These are phyloP conservation scores for Salvia sclarea DNA, from an alignment of 305 asterid genomes.

Conservation along the genomic window DNA sequence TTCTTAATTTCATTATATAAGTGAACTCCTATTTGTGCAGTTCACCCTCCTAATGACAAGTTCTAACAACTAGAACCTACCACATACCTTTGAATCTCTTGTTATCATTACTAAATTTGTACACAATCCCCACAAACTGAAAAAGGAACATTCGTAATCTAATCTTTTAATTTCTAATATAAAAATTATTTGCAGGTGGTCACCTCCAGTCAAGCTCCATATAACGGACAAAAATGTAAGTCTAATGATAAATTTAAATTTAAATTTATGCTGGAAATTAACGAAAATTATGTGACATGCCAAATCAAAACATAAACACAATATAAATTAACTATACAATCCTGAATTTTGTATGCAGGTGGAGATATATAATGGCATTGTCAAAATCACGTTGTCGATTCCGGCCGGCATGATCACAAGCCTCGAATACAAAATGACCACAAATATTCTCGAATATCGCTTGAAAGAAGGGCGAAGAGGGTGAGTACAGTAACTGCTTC, in stretches of 20 bases:
- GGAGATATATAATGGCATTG: conserved; percentile 56
- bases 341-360: conserved; percentile 38
- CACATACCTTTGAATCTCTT: conserved; percentile 19
- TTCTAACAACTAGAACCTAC: conserved; percentile 27
- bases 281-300: neutral
- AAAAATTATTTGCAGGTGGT: conserved; percentile 32
- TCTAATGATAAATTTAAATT: neutral
- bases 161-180: neutral
- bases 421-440: conserved; percentile 40
- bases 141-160: neutral
- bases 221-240: conserved; percentile 37
- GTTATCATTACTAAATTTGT: neutral
- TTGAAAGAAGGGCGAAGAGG: conserved; percentile 52
- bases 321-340: neutral
- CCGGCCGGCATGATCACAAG: conserved; percentile 50
- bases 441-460: conserved; percentile 44
- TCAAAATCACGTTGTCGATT: conserved; percentile 39
- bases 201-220: conserved; percentile 41
- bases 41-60: conserved; percentile 30
- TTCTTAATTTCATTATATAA: neutral
- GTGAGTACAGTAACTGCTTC: conserved; percentile 34
- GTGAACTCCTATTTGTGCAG: conserved; percentile 7
- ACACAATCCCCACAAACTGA: too few relatives aligned
- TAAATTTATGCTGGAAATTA: neutral
- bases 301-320: neutral